A percentile compares a stretch with the other conserved stretches of the same genome.
Evolutionary conservation across 1,139 yeast species (phyloP).

Genomic region (Trichomonascaceae sp.): DNA sequence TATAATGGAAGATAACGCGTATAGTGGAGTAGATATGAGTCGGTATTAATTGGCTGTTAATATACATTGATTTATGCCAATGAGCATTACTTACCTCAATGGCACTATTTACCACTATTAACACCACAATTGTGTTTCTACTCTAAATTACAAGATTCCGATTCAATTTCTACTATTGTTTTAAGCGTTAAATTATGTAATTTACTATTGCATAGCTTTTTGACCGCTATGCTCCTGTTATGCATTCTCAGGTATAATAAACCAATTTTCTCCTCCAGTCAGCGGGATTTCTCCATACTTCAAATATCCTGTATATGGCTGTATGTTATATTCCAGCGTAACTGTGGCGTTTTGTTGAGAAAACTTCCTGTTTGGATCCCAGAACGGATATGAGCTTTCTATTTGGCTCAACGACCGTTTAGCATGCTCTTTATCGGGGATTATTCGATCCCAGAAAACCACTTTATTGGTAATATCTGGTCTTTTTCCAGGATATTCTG

Average conservation of each 20-base stretch:
- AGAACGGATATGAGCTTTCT: constrained; percentile 74
- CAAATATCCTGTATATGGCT: constrained; percentile 83
- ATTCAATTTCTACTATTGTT: too few relatives aligned
- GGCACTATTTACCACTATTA: too few relatives aligned
- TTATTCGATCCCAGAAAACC: constrained; percentile 87
- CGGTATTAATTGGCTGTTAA: too few relatives aligned
- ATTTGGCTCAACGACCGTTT: constrained; percentile 45
- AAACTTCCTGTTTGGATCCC: constrained; percentile 74
- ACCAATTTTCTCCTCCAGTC: constrained; percentile 26
- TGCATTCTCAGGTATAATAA: constrained; percentile 22
- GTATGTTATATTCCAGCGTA: constrained; percentile 83
- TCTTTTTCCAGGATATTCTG: constrained; percentile 69
- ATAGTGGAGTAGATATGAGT: too few relatives aligned
- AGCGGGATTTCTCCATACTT: constrained; percentile 51
- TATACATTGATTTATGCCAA: too few relatives aligned
- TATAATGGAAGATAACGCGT: too few relatives aligned
- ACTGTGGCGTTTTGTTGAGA: constrained; percentile 60
- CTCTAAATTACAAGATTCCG: too few relatives aligned
- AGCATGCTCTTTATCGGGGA: constrained; percentile 55
- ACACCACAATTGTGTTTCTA: too few relatives aligned
- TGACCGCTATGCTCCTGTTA: neutral
- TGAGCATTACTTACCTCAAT: too few relatives aligned
- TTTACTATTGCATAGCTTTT: neutral
- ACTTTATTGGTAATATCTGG: constrained; percentile 50
- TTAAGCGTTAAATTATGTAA: neutral